A percentile compares a stretch with the other conserved stretches of the same genome.
Evolutionary conservation across 176 grass and related monocot species (phyloP).

Genomic region (Oryza punctata): DNA sequence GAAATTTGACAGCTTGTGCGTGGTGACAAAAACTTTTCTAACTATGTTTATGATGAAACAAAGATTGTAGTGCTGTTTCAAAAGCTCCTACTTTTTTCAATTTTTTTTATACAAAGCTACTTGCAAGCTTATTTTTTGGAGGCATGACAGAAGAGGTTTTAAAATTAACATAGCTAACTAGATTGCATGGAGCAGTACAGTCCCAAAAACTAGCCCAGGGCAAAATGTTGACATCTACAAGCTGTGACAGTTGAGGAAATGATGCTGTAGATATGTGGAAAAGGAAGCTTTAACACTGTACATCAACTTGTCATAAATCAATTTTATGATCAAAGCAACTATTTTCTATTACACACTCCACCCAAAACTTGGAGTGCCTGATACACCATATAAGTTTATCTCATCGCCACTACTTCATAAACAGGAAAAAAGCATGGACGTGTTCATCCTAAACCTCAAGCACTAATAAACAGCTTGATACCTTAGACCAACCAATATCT

Average conservation of each 20-base stretch:
- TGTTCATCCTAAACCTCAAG: background rate
- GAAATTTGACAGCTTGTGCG: background rate
- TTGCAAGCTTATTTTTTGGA: conserved; percentile 17
- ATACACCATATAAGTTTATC: conserved; percentile 18
- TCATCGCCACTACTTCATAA: background rate
- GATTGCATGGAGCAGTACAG: background rate
- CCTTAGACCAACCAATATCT: conserved; percentile 14
- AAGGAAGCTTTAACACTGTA: background rate
- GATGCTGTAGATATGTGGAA: conserved; percentile 12
- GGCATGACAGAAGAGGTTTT: background rate
- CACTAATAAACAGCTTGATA: conserved; percentile 14
- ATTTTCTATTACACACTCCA: conserved; percentile 6
- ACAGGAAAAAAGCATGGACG: background rate
- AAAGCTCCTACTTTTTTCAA: background rate
- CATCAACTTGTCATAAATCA: conserved; percentile 7
- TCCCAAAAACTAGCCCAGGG: background rate
- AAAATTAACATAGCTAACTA: background rate
- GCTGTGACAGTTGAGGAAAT: background rate
- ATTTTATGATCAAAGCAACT: background rate
- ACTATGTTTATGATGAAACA: background rate
- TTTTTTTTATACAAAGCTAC: background rate
- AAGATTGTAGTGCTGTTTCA: background rate
- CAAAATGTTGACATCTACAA: conserved; percentile 11
- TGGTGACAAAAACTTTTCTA: background rate
- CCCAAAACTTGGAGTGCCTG: conserved; percentile 17